Evolutionary conservation across 148 eudicot genomes (phyloP).

Genomic region (Vaccinium myrtillus): DNA sequence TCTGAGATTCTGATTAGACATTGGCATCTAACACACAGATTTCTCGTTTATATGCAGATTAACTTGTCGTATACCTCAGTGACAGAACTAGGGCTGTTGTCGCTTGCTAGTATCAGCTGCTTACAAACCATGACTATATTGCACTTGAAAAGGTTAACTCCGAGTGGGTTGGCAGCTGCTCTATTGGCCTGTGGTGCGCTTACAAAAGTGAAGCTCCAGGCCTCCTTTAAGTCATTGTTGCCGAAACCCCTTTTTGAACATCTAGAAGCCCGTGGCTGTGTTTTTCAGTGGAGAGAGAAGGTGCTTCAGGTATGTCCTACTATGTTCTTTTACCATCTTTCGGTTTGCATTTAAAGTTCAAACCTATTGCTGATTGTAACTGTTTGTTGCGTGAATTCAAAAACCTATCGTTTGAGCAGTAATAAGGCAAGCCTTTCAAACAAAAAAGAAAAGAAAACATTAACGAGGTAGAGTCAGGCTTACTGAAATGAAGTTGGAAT

Average conservation of each 20-base stretch:
- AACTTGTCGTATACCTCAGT: conserved; percentile 78
- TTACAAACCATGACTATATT: conserved; percentile 71
- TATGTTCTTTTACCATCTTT: background rate
- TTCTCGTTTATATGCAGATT: conserved; percentile 45
- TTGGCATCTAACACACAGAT: background rate
- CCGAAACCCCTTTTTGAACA: conserved; percentile 62
- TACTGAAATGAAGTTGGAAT: background rate
- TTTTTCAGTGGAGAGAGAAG: conserved; percentile 76
- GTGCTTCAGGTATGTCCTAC: conserved; percentile 57
- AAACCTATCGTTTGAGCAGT: background rate
- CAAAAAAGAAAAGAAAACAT: no score
- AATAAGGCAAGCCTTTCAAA: background rate
- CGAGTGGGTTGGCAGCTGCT: conserved; percentile 69
- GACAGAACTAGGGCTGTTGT: conserved; percentile 75
- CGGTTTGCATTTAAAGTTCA: background rate
- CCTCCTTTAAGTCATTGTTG: conserved; percentile 51
- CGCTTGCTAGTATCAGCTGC: conserved; percentile 78
- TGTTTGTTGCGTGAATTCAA: background rate
- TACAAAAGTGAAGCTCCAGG: conserved; percentile 82
- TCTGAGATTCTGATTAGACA: background rate
- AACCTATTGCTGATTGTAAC: background rate
- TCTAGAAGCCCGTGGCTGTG: conserved; percentile 77
- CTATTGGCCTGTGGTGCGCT: conserved; percentile 82
- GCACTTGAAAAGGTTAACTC: conserved; percentile 70
- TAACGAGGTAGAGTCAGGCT: background rate